Evolutionary conservation across 345 rosid species (phyloP).

Genomic region (Hibiscus trionum): DNA sequence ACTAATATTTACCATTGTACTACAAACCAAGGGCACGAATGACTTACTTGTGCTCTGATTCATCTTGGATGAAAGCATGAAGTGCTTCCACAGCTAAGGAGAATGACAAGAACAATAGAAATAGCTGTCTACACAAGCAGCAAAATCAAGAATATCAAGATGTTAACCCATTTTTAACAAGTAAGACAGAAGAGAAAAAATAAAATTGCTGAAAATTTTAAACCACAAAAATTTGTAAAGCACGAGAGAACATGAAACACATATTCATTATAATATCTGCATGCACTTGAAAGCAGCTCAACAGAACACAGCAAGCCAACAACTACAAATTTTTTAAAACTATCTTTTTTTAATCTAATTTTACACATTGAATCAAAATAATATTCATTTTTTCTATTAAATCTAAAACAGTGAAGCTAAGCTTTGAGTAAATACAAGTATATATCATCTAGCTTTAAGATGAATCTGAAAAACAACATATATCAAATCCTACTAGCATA

Average conservation of each 20-base stretch:
- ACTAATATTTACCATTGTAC: not conserved
- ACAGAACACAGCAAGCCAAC: slow-evolving; percentile 2
- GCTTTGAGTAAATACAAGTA: not conserved
- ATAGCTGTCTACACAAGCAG: slow-evolving; percentile 95
- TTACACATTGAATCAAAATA: not conserved
- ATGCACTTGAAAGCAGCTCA: not conserved
- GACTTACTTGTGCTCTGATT: slow-evolving; percentile 96
- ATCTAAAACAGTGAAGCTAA: not conserved
- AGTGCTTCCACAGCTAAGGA: slow-evolving; percentile 98
- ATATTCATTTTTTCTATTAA: not conserved
- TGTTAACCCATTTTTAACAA: slow-evolving; percentile 26
- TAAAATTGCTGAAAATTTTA: not conserved
- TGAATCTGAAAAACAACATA: not conserved
- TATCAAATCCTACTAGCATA: not conserved
- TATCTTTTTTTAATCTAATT: not conserved
- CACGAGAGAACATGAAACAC: not conserved
- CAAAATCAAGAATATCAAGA: slow-evolving; percentile 41
- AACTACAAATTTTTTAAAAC: too few relatives aligned
- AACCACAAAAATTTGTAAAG: not conserved
- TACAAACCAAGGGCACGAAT: not conserved
- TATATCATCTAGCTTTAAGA: not conserved
- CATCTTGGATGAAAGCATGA: slow-evolving; percentile 97
- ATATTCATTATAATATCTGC: not conserved
- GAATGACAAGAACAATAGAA: slow-evolving; percentile 98
- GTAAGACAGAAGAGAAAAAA: not conserved